phyloP scores from a whole-genome alignment of 208 protist species.

The Angomonas deanei region DNA sequence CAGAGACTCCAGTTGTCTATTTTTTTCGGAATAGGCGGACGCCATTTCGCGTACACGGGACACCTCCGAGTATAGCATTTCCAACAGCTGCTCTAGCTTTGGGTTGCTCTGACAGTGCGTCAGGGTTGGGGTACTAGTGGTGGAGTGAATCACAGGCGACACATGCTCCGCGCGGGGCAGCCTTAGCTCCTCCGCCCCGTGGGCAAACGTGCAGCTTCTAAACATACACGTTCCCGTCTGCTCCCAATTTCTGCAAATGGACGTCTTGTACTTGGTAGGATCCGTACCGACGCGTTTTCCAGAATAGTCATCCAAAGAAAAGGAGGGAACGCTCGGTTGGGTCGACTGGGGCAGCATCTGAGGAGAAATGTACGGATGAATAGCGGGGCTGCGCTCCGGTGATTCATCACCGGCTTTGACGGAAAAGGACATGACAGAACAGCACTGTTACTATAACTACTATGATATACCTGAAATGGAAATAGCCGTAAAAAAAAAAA shows the following conservation, averaged over 20 bases:
- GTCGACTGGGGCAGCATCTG: conserved; percentile 21
- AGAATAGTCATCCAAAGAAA: conserved; percentile 1
- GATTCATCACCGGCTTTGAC: conserved; percentile 49
- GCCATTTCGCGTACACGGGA: conserved; percentile 49
- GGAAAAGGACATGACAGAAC: conserved; percentile 56
- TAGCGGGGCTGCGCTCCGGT: conserved; percentile 35
- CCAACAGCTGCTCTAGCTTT: conserved; percentile 59
- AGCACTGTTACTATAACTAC: neutral
- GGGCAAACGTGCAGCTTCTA: conserved; percentile 77
- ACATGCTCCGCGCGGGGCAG: conserved; percentile 36
- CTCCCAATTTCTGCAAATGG: conserved; percentile 82
- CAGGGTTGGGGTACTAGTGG: conserved; percentile 29
- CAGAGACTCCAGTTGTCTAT: conserved; percentile 59
- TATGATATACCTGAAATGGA: neutral
- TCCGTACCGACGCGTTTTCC: conserved; percentile 55
- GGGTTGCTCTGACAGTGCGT: conserved; percentile 3
- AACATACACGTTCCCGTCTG: conserved; percentile 59
- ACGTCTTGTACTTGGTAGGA: conserved; percentile 82
- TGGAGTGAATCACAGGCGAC: conserved; percentile 27
- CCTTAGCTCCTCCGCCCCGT: conserved; percentile 76
- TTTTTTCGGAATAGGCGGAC: conserved; percentile 57
- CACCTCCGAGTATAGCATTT: conserved; percentile 63
- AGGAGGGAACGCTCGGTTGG: neutral
- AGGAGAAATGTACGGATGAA: conserved; percentile 38
- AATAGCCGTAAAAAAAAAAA: conserved; percentile 12